Percentiles rank a stretch among this genome's conserved stretches.
Conservation (phyloP, 139 green algal genomes). For the Coelastrella sp. region DNA sequence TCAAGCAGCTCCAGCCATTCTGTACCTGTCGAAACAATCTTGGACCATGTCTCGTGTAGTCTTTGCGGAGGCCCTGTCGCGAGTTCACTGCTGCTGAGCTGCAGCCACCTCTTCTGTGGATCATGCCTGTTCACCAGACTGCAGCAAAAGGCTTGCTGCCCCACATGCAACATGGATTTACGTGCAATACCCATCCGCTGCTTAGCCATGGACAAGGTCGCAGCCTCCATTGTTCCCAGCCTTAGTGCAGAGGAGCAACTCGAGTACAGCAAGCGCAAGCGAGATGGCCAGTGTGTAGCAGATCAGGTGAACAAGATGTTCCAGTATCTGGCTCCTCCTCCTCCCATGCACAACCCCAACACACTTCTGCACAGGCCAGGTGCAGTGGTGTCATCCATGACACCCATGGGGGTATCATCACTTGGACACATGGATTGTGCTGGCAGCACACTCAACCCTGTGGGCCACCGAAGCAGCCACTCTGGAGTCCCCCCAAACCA, state of each 20-base stretch:
- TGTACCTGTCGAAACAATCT: conserved; percentile 36
- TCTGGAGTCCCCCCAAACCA: not conserved
- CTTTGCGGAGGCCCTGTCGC: conserved; percentile 50
- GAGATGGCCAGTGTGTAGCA: conserved; percentile 51
- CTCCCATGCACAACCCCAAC: not conserved
- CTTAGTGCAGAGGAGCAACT: conserved; percentile 30
- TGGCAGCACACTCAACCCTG: not conserved
- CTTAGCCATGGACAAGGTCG: conserved; percentile 53
- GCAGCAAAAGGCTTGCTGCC: conserved; percentile 46
- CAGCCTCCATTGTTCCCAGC: conserved; percentile 24
- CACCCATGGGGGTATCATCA: not conserved
- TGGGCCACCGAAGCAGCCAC: not conserved
- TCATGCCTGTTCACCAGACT: conserved; percentile 56
- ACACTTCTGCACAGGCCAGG: not conserved
- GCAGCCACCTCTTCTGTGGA: conserved; percentile 61
- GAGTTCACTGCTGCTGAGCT: conserved; percentile 51
- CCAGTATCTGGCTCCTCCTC: conserved; percentile 7
- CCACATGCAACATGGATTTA: conserved; percentile 58
- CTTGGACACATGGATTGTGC: not conserved
- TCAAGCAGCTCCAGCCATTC: not conserved
- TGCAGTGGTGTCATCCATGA: not conserved
- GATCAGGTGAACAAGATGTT: conserved; percentile 51
- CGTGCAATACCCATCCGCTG: conserved; percentile 58
- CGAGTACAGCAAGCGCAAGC: conserved; percentile 44
- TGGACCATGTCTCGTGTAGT: conserved; percentile 38